Percentiles rank a stretch among this genome's conserved stretches.
Evolutionary conservation across 2,329 filamentous ascomycete genomes (phyloP).

Genomic region (Penicillium brevicompactum): DNA sequence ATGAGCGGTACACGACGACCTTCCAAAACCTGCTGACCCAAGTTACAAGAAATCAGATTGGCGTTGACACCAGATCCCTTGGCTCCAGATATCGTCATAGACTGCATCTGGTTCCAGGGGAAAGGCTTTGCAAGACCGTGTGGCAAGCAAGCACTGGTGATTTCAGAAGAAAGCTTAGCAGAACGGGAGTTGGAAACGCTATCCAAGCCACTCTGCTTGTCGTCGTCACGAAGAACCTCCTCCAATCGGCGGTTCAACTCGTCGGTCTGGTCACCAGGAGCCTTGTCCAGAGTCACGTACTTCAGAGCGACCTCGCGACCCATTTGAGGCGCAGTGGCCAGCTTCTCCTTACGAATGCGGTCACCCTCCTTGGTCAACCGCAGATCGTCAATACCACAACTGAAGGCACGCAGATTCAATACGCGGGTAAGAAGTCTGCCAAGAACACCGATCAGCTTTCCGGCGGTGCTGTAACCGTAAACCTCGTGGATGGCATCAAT

Average conservation of each 20-base stretch:
- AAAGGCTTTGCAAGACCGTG: constrained; percentile 84
- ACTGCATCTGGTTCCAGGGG: constrained; percentile 97
- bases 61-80: constrained; percentile 94
- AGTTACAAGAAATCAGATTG: constrained; percentile 95
- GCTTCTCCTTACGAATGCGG: constrained; percentile 64
- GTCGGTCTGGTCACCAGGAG: constrained; percentile 64
- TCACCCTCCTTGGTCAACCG: constrained; percentile 82
- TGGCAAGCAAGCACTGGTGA: constrained; percentile 80
- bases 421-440: constrained; percentile 87
- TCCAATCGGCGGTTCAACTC: constrained; percentile 79
- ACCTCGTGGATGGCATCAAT: constrained; percentile 92
- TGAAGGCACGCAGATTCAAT: constrained; percentile 91
- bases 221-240: constrained; percentile 86
- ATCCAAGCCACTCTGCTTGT: constrained; percentile 89
- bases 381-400: constrained; percentile 95
- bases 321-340: constrained; percentile 67
- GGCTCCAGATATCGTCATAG: constrained; percentile 95
- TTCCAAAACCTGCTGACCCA: constrained; percentile 95
- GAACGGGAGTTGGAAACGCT: constrained; percentile 75
- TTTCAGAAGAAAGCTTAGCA: constrained; percentile 70
- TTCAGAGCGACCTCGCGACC: constrained; percentile 80
- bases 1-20: constrained; percentile 92
- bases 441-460: constrained; percentile 83
- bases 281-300: constrained; percentile 80
- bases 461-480: constrained; percentile 84